Conservation (phyloP, 768 basidiomycete genomes). For the Tricholoma hemisulphureum region DNA sequence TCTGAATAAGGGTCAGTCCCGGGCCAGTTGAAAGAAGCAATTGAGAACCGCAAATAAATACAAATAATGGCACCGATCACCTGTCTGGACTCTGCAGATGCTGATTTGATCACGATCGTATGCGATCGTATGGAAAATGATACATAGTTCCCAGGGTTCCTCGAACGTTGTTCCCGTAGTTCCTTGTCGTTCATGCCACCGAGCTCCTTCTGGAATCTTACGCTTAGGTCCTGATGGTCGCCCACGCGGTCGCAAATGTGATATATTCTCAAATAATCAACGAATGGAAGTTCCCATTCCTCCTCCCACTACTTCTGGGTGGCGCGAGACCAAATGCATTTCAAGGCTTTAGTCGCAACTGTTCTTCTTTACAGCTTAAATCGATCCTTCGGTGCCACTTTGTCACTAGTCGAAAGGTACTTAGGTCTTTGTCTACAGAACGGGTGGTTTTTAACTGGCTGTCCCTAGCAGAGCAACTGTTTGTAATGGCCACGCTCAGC, state of each 20-base stretch:
- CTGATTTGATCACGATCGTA: too few relatives aligned
- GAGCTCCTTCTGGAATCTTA: not conserved
- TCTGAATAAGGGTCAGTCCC: too few relatives aligned
- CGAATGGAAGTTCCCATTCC: not conserved
- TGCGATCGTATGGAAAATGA: too few relatives aligned
- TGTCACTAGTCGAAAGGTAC: not conserved
- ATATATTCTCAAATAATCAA: not conserved
- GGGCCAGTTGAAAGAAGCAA: too few relatives aligned
- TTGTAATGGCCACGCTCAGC: slow-evolving; percentile 66
- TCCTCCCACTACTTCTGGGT: not conserved
- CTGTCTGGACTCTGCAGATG: too few relatives aligned
- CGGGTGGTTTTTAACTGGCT: not conserved
- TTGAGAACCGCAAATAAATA: too few relatives aligned
- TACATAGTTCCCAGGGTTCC: too few relatives aligned
- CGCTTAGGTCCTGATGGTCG: not conserved
- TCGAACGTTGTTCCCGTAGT: not conserved
- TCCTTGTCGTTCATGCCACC: not conserved
- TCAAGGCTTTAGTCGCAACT: not conserved
- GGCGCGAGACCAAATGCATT: not conserved
- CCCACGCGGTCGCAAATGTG: not conserved
- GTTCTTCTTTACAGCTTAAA: not conserved
- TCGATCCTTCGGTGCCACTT: not conserved
- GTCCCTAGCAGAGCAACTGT: slow-evolving; percentile 41
- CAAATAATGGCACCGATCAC: too few relatives aligned
- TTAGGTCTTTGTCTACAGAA: not conserved